phyloP scores from a whole-genome alignment of 192 early-diverging fungal species.

The Nowakowskiella sp. region DNA sequence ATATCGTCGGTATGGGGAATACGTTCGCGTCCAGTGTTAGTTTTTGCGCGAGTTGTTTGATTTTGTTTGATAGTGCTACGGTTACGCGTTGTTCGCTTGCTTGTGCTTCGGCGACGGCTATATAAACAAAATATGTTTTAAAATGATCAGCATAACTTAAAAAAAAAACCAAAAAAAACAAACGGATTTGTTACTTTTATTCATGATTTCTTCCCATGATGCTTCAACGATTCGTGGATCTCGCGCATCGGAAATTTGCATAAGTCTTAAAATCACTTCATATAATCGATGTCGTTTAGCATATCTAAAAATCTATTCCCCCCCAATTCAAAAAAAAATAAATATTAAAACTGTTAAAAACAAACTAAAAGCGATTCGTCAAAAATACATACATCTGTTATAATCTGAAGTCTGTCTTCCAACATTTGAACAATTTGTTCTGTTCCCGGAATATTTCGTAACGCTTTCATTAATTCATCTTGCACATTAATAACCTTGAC shows the following conservation, averaged over 20 bases:
- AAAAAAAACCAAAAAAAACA: not conserved
- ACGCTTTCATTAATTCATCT: slow-evolving; percentile 15
- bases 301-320: slow-evolving; percentile 2
- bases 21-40: slow-evolving; percentile 25
- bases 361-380: not conserved
- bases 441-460: slow-evolving; percentile 21
- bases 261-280: slow-evolving; percentile 11
- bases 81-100: slow-evolving; percentile 8
- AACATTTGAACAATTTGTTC: slow-evolving; percentile 12
- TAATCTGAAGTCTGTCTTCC: slow-evolving; percentile 3
- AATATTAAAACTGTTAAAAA: not conserved
- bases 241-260: not conserved
- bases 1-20: slow-evolving; percentile 15
- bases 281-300: slow-evolving; percentile 4
- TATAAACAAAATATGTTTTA: too few relatives aligned
- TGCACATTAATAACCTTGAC: slow-evolving; percentile 15
- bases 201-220: slow-evolving; percentile 13
- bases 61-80: slow-evolving; percentile 17
- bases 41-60: slow-evolving; percentile 14
- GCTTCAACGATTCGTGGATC: slow-evolving; percentile 8
- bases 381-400: not conserved
- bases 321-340: slow-evolving; percentile 1
- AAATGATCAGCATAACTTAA: not conserved
- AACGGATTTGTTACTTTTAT: slow-evolving; percentile 12
- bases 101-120: slow-evolving; percentile 7